These are phyloP conservation scores for Cicer cuneatum DNA, from an alignment of 306 rosid genomes.

Conservation along the genomic window DNA sequence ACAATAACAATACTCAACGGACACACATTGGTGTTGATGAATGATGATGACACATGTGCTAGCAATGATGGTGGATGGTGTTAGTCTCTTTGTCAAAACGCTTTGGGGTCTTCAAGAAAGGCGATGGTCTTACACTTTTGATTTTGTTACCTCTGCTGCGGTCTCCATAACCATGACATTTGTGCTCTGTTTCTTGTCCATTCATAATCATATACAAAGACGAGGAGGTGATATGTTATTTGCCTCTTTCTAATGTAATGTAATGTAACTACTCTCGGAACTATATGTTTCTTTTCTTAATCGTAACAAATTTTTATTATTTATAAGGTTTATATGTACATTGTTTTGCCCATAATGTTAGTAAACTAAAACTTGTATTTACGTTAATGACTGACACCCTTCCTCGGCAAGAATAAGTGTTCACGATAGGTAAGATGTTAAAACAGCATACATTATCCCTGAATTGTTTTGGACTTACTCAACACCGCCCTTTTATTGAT, in stretches of 20 bases:
- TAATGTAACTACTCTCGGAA: conserved; percentile 28
- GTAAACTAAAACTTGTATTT: background rate
- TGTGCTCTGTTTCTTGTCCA: conserved; percentile 50
- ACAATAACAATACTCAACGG: background rate
- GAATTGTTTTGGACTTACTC: background rate
- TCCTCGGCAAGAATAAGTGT: background rate
- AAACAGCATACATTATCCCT: background rate
- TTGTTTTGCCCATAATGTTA: background rate
- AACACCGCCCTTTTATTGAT: background rate
- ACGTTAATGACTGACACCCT: background rate
- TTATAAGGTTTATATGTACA: background rate
- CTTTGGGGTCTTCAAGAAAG: conserved; percentile 71
- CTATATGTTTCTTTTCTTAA: background rate
- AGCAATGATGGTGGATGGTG: conserved; percentile 50
- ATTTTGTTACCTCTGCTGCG: conserved; percentile 53
- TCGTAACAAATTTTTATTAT: background rate
- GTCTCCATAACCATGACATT: conserved; percentile 54
- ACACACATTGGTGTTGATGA: background rate
- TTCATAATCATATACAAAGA: conserved; percentile 36
- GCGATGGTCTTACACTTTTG: conserved; percentile 57
- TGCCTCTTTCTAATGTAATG: conserved; percentile 41
- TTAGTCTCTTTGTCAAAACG: conserved; percentile 54
- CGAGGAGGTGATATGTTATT: conserved; percentile 25
- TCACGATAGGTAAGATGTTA: background rate
- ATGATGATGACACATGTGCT: conserved; percentile 52